Evolutionary conservation across 129 eudicot genomes (phyloP).

Genomic region (Artemisia argyi): DNA sequence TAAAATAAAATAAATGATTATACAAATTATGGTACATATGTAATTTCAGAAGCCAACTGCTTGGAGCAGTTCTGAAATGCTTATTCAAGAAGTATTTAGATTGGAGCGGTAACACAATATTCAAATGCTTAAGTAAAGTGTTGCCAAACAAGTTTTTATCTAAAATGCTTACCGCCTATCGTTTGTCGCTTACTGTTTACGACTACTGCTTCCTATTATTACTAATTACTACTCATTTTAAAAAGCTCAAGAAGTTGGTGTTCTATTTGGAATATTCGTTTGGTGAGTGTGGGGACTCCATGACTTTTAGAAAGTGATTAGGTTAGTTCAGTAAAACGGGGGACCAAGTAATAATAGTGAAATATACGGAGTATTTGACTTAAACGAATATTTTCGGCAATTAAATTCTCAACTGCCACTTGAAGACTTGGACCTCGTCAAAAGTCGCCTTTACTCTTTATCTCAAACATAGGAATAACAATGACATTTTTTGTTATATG

Average conservation of each 20-base stretch:
- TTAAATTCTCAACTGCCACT: constrained; percentile 28
- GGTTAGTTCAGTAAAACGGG: neutral
- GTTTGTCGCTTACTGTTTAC: too few relatives aligned
- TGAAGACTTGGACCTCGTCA: constrained; percentile 22
- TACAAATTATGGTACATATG: too few relatives aligned
- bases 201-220: too few relatives aligned
- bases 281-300: neutral
- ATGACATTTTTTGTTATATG: neutral
- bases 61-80: too few relatives aligned
- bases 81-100: too few relatives aligned
- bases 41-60: too few relatives aligned
- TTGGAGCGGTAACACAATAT: too few relatives aligned
- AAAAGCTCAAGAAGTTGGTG: neutral
- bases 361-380: constrained; percentile 25
- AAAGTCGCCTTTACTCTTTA: constrained; percentile 16
- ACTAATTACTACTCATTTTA: neutral
- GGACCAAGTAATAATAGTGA: neutral
- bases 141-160: too few relatives aligned
- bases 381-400: constrained; percentile 16
- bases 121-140: too few relatives aligned
- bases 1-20: too few relatives aligned
- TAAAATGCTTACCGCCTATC: too few relatives aligned
- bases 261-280: constrained; percentile 4
- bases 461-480: neutral
- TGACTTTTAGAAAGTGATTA: constrained; percentile 17